Evolutionary conservation across 139 green algal species (phyloP).

Genomic region (Chlorella sorokiniana): DNA sequence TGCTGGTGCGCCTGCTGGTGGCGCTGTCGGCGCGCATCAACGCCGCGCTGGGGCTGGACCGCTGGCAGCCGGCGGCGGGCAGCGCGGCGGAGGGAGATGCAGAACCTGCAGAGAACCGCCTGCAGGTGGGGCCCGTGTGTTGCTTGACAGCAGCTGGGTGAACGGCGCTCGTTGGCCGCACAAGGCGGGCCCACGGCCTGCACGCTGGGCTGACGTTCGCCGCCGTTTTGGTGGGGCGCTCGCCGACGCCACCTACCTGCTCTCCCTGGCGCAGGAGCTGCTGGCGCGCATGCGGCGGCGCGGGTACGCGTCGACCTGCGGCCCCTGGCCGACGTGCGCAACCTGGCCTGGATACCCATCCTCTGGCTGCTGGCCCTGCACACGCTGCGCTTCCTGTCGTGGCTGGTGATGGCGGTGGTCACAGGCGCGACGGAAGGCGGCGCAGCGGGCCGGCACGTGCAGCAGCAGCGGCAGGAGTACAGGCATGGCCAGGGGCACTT

Average conservation of each 20-base stretch:
- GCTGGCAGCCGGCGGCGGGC: slow-evolving; percentile 2
- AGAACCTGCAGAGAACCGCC: slow-evolving; percentile 54
- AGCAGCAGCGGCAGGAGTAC: neutral
- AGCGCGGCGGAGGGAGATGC: slow-evolving; percentile 28
- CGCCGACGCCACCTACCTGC: too few species aligned
- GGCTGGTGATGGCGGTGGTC: slow-evolving; percentile 4
- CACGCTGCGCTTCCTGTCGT: neutral
- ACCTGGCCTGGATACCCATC: slow-evolving; percentile 56
- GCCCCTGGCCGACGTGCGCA: slow-evolving; percentile 73
- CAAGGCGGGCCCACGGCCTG: too few species aligned
- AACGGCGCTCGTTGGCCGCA: too few species aligned
- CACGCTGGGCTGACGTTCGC: too few species aligned
- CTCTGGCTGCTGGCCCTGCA: slow-evolving; percentile 28
- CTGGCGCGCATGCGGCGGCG: slow-evolving; percentile 36
- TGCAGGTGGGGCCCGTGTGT: slow-evolving; percentile 32
- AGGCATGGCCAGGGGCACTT: too few species aligned
- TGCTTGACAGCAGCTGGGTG: neutral
- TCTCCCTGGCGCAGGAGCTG: slow-evolving; percentile 47
- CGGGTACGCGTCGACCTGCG: slow-evolving; percentile 76
- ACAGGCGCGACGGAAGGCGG: neutral
- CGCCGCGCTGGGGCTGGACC: slow-evolving; percentile 53
- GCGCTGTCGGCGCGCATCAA: slow-evolving; percentile 53
- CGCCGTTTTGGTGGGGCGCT: too few species aligned
- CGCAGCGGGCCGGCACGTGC: neutral
- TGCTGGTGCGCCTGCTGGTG: slow-evolving; percentile 76